phyloP scores from a whole-genome alignment of 2,329 filamentous ascomycete species.

The Colletotrichum shisoi region DNA sequence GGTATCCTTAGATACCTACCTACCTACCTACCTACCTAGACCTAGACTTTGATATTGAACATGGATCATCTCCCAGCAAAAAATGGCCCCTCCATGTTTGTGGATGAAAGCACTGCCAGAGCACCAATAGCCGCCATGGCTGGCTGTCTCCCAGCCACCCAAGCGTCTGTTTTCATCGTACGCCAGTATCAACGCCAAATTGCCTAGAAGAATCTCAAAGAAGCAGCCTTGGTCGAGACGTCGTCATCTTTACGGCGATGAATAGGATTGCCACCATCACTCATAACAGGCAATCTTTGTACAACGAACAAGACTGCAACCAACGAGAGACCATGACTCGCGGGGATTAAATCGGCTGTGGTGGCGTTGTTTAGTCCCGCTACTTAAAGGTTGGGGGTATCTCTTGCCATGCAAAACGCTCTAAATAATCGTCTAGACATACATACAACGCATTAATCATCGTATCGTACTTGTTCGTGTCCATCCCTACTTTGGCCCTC shows the following conservation, averaged over 20 bases:
- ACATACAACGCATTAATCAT: constrained; percentile 35
- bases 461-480: constrained; percentile 22
- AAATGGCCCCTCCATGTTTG: no score
- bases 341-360: neutral
- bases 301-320: neutral
- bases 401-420: constrained; percentile 37
- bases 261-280: neutral
- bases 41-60: no score
- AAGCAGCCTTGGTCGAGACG: neutral
- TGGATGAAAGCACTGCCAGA: no score
- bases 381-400: constrained; percentile 38
- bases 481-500: constrained; percentile 3
- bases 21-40: no score
- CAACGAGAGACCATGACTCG: neutral
- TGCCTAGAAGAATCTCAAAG: no score
- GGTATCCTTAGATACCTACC: no score
- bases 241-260: neutral
- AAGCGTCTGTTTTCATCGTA: no score
- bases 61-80: no score
- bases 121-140: no score
- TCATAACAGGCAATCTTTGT: neutral
- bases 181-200: no score
- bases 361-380: constrained; percentile 16
- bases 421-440: constrained; percentile 36
- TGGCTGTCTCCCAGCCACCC: no score